A percentile compares a stretch with the other conserved stretches of the same genome.
Evolutionary conservation across 306 rosid genomes (phyloP).

Genomic region (Hippophae gyantsensis): DNA sequence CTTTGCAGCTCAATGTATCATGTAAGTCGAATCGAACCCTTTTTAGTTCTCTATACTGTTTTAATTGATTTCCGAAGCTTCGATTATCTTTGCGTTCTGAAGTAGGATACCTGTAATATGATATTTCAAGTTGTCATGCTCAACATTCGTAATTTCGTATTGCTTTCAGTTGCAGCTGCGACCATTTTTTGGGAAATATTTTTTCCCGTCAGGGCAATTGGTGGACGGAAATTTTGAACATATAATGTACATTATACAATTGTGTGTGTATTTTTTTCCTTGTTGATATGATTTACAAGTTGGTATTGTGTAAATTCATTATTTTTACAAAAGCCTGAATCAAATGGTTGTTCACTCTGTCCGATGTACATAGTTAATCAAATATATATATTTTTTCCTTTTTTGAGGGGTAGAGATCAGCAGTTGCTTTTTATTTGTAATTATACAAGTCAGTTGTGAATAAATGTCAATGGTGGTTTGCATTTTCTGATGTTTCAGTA

Average conservation of each 20-base stretch:
- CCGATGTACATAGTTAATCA: slow-evolving; percentile 28
- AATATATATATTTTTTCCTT: slow-evolving; percentile 2
- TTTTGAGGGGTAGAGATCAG: neutral
- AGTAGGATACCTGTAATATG: neutral
- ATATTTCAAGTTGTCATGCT: slow-evolving; percentile 1
- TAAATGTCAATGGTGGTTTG: neutral
- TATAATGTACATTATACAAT: slow-evolving; percentile 23
- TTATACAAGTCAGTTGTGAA: neutral
- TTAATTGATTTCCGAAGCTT: neutral
- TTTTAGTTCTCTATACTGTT: too few species aligned
- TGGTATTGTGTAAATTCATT: slow-evolving; percentile 28
- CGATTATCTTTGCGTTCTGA: neutral
- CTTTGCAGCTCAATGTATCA: slow-evolving; percentile 3
- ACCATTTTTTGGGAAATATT: slow-evolving; percentile 14
- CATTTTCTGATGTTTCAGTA: neutral
- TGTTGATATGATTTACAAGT: slow-evolving; percentile 22
- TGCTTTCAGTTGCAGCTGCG: slow-evolving; percentile 23
- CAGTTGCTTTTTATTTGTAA: slow-evolving; percentile 2
- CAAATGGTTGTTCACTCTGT: slow-evolving; percentile 24
- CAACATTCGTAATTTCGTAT: neutral
- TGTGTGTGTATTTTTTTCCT: slow-evolving; percentile 20
- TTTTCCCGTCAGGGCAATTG: slow-evolving; percentile 16
- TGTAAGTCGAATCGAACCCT: slow-evolving; percentile 8
- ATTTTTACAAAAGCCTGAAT: slow-evolving; percentile 34
- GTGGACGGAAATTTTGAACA: slow-evolving; percentile 13